These are phyloP conservation scores for Fusarium virguliforme DNA, from an alignment of 2,329 filamentous ascomycete species.

Conservation along the genomic window DNA sequence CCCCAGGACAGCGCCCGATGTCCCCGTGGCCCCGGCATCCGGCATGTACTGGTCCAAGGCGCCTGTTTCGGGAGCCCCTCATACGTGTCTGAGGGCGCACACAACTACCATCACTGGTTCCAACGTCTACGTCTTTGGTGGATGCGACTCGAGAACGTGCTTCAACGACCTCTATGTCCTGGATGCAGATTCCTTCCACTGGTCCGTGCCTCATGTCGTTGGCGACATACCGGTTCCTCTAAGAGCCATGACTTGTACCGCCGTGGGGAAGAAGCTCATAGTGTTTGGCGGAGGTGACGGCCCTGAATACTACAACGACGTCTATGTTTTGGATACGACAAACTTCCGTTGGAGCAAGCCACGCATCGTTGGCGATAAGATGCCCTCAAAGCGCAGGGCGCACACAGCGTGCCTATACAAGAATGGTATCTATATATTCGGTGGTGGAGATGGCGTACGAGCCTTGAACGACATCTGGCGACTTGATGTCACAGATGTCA, in stretches of 20 bases:
- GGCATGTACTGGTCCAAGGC: conserved; percentile 83
- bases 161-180: conserved; percentile 80
- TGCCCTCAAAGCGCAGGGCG: conserved; percentile 75
- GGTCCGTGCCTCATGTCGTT: conserved; percentile 75
- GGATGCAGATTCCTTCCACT: conserved; percentile 80
- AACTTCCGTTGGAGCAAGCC: conserved; percentile 79
- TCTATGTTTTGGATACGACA: conserved; percentile 80
- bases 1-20: conserved; percentile 70
- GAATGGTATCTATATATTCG: conserved; percentile 81
- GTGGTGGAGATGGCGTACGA: conserved; percentile 78
- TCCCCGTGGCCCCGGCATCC: conserved; percentile 75
- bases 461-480: conserved; percentile 81
- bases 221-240: conserved; percentile 77
- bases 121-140: conserved; percentile 79
- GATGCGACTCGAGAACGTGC: conserved; percentile 76
- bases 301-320: conserved; percentile 80
- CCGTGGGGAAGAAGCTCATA: conserved; percentile 79
- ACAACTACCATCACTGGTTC: conserved; percentile 77
- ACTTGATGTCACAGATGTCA: conserved; percentile 77
- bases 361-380: conserved; percentile 70
- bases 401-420: conserved; percentile 82
- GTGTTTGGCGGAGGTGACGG: conserved; percentile 81
- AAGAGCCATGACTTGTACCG: conserved; percentile 80
- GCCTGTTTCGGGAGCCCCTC: conserved; percentile 73
- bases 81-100: conserved; percentile 76